Percentiles rank a stretch among this genome's conserved stretches.
These are phyloP conservation scores for Xylaria sp. DNA, from an alignment of 2,329 filamentous ascomycete species.

Conservation along the genomic window DNA sequence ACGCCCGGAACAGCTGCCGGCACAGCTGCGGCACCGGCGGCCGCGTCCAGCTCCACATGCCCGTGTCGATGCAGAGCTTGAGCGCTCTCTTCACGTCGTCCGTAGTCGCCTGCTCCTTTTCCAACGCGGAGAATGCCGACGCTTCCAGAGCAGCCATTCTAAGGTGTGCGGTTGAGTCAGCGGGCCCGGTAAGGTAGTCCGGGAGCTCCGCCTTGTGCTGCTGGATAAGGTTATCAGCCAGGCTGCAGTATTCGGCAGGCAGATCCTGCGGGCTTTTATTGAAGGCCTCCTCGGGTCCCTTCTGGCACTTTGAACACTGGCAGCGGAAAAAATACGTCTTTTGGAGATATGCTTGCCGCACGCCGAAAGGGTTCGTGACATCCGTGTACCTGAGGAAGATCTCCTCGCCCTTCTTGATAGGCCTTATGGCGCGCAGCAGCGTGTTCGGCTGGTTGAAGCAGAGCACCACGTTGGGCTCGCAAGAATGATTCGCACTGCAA, in stretches of 20 bases:
- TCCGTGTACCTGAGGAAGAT: slow-evolving; percentile 54
- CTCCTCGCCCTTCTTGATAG: slow-evolving; percentile 52
- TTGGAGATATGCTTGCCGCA: slow-evolving; percentile 48
- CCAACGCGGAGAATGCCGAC: slow-evolving; percentile 28
- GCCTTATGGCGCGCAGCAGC: slow-evolving; percentile 46
- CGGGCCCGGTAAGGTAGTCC: slow-evolving; percentile 11
- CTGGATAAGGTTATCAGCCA: slow-evolving; percentile 26
- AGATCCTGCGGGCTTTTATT: slow-evolving; percentile 25
- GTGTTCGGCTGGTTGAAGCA: slow-evolving; percentile 50
- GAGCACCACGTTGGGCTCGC: slow-evolving; percentile 51
- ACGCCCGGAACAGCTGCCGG: slow-evolving; percentile 27
- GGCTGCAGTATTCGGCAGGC: slow-evolving; percentile 13
- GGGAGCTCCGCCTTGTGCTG: slow-evolving; percentile 16
- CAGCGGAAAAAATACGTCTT: slow-evolving; percentile 52
- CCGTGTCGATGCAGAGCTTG: slow-evolving; percentile 32
- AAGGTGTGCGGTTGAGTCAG: slow-evolving; percentile 18
- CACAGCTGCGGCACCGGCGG: slow-evolving; percentile 32
- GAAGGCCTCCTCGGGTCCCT: slow-evolving; percentile 48
- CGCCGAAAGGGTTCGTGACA: slow-evolving; percentile 45
- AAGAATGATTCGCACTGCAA: slow-evolving; percentile 50
- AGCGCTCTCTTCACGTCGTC: slow-evolving; percentile 27
- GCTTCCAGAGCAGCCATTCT: slow-evolving; percentile 31
- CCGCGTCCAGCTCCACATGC: slow-evolving; percentile 31
- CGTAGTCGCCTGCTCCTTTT: slow-evolving; percentile 11
- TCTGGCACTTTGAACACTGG: slow-evolving; percentile 49